These are phyloP conservation scores for Leccinum boreale DNA, from an alignment of 768 basidiomycete species.

Conservation along the genomic window DNA sequence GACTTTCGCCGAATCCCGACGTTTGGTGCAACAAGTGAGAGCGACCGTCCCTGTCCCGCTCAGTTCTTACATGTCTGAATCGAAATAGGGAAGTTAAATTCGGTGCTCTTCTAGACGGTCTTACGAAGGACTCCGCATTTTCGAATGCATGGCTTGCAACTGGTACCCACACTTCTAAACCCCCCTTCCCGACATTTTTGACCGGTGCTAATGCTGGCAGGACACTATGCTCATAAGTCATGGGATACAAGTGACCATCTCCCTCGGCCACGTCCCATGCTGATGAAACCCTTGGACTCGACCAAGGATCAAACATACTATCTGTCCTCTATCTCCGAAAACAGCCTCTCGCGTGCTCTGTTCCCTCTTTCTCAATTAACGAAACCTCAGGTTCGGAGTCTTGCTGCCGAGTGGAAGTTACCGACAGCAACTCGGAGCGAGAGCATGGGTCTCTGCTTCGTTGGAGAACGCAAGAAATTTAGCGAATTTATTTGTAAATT, in stretches of 20 bases:
- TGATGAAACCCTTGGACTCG: constrained; percentile 52
- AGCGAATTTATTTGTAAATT: constrained; percentile 66
- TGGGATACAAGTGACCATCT: constrained; percentile 35
- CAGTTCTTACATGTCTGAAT: background rate
- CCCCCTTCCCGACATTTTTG: background rate
- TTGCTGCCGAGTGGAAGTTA: constrained; percentile 61
- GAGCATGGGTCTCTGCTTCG: constrained; percentile 94
- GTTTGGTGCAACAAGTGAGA: constrained; percentile 82
- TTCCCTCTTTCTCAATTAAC: constrained; percentile 71
- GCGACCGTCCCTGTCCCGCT: too few relatives aligned
- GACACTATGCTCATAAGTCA: constrained; percentile 81
- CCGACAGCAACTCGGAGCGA: constrained; percentile 76
- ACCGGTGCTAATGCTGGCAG: constrained; percentile 33
- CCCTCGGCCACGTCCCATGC: constrained; percentile 41
- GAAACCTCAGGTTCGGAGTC: constrained; percentile 69
- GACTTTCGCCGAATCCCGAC: constrained; percentile 89
- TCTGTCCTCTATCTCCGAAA: constrained; percentile 72
- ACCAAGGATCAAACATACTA: constrained; percentile 93
- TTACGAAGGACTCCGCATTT: constrained; percentile 36
- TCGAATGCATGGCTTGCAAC: constrained; percentile 75
- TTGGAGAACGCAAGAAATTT: constrained; percentile 77
- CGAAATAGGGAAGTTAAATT: constrained; percentile 81
- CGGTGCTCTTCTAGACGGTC: constrained; percentile 68
- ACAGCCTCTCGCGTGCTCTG: constrained; percentile 59
- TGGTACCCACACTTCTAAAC: constrained; percentile 40